Evolutionary conservation across 495 filamentous ascomycete genomes (phyloP).

Genomic region (Parachaetomium inaequale): DNA sequence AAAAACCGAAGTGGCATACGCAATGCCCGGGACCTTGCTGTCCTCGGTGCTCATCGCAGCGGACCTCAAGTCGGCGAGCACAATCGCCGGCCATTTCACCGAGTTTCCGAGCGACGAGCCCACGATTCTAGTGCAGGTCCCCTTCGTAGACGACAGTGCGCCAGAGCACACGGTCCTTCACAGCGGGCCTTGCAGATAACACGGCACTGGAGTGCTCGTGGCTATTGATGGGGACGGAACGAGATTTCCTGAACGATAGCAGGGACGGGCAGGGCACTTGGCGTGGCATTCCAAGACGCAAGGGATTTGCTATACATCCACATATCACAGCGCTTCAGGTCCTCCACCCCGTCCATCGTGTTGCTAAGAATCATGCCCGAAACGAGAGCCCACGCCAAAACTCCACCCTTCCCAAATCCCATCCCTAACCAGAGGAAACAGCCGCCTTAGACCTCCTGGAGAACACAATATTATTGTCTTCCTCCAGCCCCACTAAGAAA

Average conservation of each 20-base stretch:
- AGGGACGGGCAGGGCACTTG: no score
- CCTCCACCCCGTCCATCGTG: no score
- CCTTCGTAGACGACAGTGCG: slow-evolving; percentile 23
- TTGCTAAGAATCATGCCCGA: no score
- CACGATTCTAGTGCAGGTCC: slow-evolving; percentile 29
- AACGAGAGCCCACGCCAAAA: neutral
- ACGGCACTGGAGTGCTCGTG: no score
- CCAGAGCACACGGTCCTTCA: slow-evolving; percentile 25
- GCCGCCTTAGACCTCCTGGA: neutral
- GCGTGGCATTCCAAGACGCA: no score
- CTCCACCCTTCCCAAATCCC: neutral
- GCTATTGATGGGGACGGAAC: no score
- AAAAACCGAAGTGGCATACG: slow-evolving; percentile 23
- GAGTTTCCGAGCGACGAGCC: slow-evolving; percentile 33
- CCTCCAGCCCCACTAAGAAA: neutral
- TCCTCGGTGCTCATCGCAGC: slow-evolving; percentile 30
- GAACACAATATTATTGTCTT: neutral
- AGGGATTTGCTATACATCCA: no score
- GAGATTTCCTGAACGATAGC: no score
- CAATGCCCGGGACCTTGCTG: slow-evolving; percentile 26
- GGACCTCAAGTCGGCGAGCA: slow-evolving; percentile 28
- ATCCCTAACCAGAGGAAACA: neutral
- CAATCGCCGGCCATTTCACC: slow-evolving; percentile 28
- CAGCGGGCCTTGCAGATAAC: slow-evolving; percentile 24
- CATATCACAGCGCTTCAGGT: no score